Conservation (phyloP, 768 basidiomycete species). For the Mycena chlorophos region DNA sequence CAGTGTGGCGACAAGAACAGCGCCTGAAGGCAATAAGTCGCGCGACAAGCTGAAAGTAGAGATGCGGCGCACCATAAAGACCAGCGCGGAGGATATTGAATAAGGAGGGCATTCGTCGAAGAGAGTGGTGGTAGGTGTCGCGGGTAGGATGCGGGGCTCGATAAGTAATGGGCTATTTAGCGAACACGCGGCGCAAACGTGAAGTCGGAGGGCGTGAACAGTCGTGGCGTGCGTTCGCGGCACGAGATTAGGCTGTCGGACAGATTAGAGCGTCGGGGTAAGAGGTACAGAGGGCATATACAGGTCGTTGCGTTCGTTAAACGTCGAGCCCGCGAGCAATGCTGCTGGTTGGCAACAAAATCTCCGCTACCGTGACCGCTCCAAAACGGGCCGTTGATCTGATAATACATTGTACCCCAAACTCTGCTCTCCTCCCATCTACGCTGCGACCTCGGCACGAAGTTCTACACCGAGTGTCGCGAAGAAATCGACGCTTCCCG, state of each 20-base stretch:
- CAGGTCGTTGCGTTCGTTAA: too few relatives aligned
- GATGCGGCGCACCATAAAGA: constrained; percentile 58
- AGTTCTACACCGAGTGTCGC: constrained; percentile 39
- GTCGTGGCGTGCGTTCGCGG: constrained; percentile 14
- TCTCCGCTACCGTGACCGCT: too few relatives aligned
- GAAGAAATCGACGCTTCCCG: constrained; percentile 68
- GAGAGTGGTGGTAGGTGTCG: constrained; percentile 19
- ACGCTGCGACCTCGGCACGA: not conserved
- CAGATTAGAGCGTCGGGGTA: too few relatives aligned
- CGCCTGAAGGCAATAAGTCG: constrained; percentile 39
- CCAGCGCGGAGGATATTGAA: constrained; percentile 70
- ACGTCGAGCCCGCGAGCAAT: too few relatives aligned
- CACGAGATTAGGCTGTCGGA: not conserved
- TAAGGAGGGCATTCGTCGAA: constrained; percentile 56
- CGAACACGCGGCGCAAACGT: constrained; percentile 24
- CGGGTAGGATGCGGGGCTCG: constrained; percentile 6
- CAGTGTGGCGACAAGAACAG: constrained; percentile 71
- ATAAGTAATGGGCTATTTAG: constrained; percentile 15
- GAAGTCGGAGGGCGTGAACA: constrained; percentile 17
- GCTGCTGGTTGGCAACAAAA: too few relatives aligned
- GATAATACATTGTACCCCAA: too few relatives aligned
- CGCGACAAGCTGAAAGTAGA: constrained; percentile 4
- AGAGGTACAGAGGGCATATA: too few relatives aligned
- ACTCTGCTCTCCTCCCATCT: too few relatives aligned
- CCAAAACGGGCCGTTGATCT: too few relatives aligned